A percentile compares a stretch with the other conserved stretches of the same genome.
phyloP scores from a whole-genome alignment of 176 grass and related monocot species.

The Zea luxurians region DNA sequence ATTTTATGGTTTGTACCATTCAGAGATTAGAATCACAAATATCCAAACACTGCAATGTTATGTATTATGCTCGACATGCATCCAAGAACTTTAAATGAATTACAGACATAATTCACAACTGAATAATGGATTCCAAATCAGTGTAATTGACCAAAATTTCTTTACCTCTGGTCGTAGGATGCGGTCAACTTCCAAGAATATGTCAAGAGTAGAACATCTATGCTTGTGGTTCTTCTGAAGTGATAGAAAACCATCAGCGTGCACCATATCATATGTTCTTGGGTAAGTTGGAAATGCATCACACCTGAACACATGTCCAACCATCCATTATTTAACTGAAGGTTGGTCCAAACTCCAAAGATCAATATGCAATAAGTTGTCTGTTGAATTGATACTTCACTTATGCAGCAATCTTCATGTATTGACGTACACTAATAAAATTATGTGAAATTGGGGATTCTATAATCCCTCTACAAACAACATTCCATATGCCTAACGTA shows the following conservation, averaged over 20 bases:
- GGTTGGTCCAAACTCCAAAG: constrained; percentile 5
- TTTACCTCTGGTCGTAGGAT: constrained; percentile 96
- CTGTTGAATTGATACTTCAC: not conserved
- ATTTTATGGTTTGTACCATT: not conserved
- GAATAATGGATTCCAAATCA: constrained; percentile 9
- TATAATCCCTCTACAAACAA: constrained; percentile 9
- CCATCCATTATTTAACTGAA: constrained; percentile 29
- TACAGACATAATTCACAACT: not conserved
- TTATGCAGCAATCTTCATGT: constrained; percentile 1
- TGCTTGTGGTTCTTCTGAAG: constrained; percentile 56
- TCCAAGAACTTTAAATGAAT: constrained; percentile 4
- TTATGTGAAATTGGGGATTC: constrained; percentile 1
- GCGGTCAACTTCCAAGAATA: constrained; percentile 95
- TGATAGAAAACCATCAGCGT: constrained; percentile 88
- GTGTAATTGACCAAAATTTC: constrained; percentile 14
- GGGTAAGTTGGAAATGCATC: constrained; percentile 98
- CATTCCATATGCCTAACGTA: constrained; percentile 1
- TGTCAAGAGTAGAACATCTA: constrained; percentile 82
- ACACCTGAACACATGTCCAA: constrained; percentile 61
- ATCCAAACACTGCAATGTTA: not conserved
- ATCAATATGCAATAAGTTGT: constrained; percentile 12
- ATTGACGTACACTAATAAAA: not conserved
- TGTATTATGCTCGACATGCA: constrained; percentile 17
- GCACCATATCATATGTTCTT: constrained; percentile 99
- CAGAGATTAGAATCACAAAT: constrained; percentile 13